Base-by-base conservation (phyloP, 805 yeast genomes). In the Wickerhamiella kurtzmanii region DNA sequence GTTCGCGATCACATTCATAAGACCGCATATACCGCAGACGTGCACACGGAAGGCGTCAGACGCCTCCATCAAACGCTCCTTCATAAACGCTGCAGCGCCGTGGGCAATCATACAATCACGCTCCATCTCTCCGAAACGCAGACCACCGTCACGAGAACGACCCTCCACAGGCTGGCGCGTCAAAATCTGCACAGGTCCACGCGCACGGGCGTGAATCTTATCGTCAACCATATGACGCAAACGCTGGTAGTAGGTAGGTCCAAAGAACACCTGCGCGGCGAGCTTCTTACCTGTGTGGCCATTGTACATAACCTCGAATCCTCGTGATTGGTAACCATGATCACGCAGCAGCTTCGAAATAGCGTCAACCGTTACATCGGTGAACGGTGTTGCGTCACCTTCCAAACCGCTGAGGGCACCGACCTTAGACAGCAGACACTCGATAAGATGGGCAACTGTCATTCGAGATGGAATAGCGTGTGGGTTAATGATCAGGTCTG, bases 31-130 rank as follows among this genome's bases (percentile, higher is more conserved):
- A 61, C 97, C 98, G 72, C 99, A 92, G 25, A 92, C 81, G 64
- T 92, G 97, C 39, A 92, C 97, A 67, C 97, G 77, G 74, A 92
- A 92, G 1, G 97, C 96, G 71, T 92, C 99, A 0, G 97, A 89
- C 11, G 96, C 96, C 67, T 92, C 97, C 96, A 92, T 89, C 65
- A 92, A 73, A 65, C 99, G 77, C 70, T 92, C 99, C 67, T 89
- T 87, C 71, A 92, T 76, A 73, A 92, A 89, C 5, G 96, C 94
- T 3, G 98, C 96, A 13, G 96, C 97, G 65, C 99, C 99, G 64
- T 92, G 97, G 2, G 99, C 98, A 73, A 92, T 92, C 96, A 92
- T 89, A 82, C 99, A 92, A 75, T 92, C 99, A 73, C 99, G 85
- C 70, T 92, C 99, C 99, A 92, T 92, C 68, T 89, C 98, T 62